A percentile compares a stretch with the other conserved stretches of the same genome.
phyloP scores from a whole-genome alignment of 192 early-diverging fungal species.

The Entophlyctis luteolus region DNA sequence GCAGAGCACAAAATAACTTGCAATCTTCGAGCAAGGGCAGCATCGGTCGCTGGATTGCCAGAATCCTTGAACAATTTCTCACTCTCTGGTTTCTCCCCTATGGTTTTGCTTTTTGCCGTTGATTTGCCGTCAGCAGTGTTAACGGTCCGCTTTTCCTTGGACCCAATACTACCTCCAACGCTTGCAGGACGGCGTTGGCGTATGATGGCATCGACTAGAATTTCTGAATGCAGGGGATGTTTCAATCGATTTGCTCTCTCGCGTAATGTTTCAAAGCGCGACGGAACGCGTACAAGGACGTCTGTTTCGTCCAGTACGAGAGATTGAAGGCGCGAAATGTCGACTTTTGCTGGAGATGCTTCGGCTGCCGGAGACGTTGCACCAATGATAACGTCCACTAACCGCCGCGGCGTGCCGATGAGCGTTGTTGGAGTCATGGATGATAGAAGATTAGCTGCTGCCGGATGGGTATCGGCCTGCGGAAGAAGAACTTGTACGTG shows the following conservation, averaged over 20 bases:
- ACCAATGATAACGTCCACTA: slow-evolving; percentile 24
- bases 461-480: not conserved
- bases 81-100: not conserved
- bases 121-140: not conserved
- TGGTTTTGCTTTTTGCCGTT: not conserved
- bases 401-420: slow-evolving; percentile 44
- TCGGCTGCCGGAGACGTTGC: not conserved
- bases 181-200: slow-evolving; percentile 7
- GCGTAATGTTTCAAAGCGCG: slow-evolving; percentile 31
- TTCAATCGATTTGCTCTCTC: slow-evolving; percentile 20
- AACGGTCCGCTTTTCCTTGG: not conserved
- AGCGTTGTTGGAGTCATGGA: slow-evolving; percentile 26
- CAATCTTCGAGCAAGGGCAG: slow-evolving; percentile 15
- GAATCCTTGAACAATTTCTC: no score
- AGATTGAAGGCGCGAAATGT: slow-evolving; percentile 33
- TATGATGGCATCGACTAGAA: slow-evolving; percentile 35
- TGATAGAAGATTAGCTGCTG: slow-evolving; percentile 20
- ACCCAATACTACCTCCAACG: slow-evolving; percentile 2
- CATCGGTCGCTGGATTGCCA: not conserved
- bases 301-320: slow-evolving; percentile 50
- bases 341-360: slow-evolving; percentile 10
- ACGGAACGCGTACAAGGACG: slow-evolving; percentile 23
- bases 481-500: slow-evolving; percentile 40
- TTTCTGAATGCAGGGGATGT: slow-evolving; percentile 40
- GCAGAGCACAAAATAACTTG: slow-evolving; percentile 66